Evolutionary conservation across 352 stramenopile species (phyloP).

Genomic region (Thalassiosira livingstoniorum): DNA sequence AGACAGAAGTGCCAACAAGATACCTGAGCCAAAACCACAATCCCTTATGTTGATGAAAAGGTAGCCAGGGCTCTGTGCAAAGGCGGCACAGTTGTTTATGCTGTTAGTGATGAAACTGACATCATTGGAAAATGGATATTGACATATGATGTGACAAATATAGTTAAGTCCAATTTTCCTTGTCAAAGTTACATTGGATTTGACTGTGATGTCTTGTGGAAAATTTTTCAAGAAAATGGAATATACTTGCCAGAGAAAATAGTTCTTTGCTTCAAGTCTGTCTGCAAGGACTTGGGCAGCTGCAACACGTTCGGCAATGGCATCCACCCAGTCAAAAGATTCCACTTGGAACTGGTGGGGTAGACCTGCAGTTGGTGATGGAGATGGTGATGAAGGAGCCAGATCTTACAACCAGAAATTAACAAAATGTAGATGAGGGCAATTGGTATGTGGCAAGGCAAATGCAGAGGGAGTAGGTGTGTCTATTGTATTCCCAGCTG

Average conservation of each 20-base stretch:
- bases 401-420: no score
- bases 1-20: conserved; percentile 19
- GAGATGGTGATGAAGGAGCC: conserved; percentile 12
- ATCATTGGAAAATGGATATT: conserved; percentile 42
- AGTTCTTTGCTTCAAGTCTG: neutral
- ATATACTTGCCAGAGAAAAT: conserved; percentile 9
- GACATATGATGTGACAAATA: conserved; percentile 34
- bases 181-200: conserved; percentile 25
- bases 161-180: neutral
- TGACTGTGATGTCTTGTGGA: conserved; percentile 27
- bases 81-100: conserved; percentile 29
- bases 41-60: conserved; percentile 51
- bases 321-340: conserved; percentile 32
- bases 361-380: conserved; percentile 36
- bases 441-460: no score
- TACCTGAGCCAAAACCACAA: conserved; percentile 35
- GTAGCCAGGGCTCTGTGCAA: conserved; percentile 41
- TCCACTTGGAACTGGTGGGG: conserved; percentile 21
- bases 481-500: no score
- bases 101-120: conserved; percentile 14
- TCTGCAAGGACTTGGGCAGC: conserved; percentile 14
- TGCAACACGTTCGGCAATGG: conserved; percentile 1
- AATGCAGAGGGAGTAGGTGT: no score
- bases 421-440: no score
- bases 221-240: conserved; percentile 15